phyloP scores from a whole-genome alignment of 805 yeast species.

The Grigorovia transvaalensis region DNA sequence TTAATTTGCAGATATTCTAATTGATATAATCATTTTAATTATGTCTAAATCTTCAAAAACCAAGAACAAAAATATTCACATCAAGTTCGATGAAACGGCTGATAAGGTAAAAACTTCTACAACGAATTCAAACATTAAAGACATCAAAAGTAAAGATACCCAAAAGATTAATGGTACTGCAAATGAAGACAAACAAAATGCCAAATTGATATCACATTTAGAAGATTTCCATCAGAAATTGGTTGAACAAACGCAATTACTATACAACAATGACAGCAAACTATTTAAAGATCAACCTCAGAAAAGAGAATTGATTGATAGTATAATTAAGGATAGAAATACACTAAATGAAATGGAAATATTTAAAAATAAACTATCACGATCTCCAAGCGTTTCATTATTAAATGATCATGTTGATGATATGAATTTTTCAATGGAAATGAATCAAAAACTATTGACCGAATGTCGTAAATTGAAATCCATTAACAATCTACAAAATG shows the following conservation, averaged over 20 bases:
- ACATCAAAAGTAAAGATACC: neutral
- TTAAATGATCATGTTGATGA: constrained; percentile 32
- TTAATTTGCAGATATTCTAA: no score
- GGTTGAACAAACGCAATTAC: constrained; percentile 2
- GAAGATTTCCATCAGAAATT: constrained; percentile 14
- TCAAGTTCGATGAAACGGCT: neutral
- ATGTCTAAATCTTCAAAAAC: neutral
- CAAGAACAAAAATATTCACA: neutral
- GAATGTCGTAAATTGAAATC: constrained; percentile 65
- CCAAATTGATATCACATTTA: constrained; percentile 11
- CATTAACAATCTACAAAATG: constrained; percentile 39
- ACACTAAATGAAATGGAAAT: constrained; percentile 39
- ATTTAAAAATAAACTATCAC: constrained; percentile 11
- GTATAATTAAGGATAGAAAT: constrained; percentile 32
- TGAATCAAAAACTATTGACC: constrained; percentile 58
- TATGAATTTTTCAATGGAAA: constrained; percentile 60
- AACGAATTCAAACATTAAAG: neutral
- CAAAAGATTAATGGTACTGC: neutral
- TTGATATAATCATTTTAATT: neutral
- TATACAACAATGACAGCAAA: neutral
- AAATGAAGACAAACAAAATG: neutral
- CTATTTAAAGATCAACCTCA: neutral
- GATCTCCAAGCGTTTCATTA: neutral
- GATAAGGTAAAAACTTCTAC: neutral
- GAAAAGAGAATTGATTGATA: constrained; percentile 3